Evolutionary conservation across 495 filamentous ascomycete species (phyloP).

Genomic region (Penicillium macrosclerotiorum): DNA sequence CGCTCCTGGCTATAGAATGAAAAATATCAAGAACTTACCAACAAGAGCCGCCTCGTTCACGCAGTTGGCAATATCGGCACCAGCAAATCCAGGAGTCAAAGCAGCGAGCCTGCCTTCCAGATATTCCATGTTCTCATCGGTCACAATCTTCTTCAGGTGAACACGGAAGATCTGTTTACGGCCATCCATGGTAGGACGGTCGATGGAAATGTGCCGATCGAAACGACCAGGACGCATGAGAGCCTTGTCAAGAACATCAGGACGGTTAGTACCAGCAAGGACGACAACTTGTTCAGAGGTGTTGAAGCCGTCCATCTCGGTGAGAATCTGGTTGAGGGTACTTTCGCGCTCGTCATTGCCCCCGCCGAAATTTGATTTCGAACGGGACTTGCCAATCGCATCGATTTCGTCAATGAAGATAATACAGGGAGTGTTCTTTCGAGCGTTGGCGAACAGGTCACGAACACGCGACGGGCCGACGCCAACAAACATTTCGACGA

Average conservation of each 20-base stretch:
- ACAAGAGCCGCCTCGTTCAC: slow-evolving; percentile 97
- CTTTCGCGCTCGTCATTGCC: slow-evolving; percentile 97
- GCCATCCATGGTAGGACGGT: slow-evolving; percentile 93
- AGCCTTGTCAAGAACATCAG: slow-evolving; percentile 91
- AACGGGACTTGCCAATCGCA: slow-evolving; percentile 88
- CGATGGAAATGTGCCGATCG: slow-evolving; percentile 91
- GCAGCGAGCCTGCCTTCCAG: slow-evolving; percentile 84
- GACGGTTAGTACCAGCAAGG: slow-evolving; percentile 93
- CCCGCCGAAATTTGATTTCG: slow-evolving; percentile 72
- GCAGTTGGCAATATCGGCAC: slow-evolving; percentile 97
- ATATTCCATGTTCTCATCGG: slow-evolving; percentile 81
- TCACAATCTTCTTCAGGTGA: slow-evolving; percentile 89
- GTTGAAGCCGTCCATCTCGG: slow-evolving; percentile 99
- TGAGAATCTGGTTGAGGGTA: slow-evolving; percentile 96
- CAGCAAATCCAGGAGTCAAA: slow-evolving; percentile 91
- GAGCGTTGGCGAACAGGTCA: slow-evolving; percentile 90
- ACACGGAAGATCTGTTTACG: slow-evolving; percentile 95
- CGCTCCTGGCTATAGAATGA: slow-evolving; percentile 2
- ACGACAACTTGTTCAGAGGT: slow-evolving; percentile 96
- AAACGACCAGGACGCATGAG: slow-evolving; percentile 96
- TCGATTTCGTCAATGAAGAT: slow-evolving; percentile 99
- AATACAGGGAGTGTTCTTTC: slow-evolving; percentile 96
- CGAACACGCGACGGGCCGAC: slow-evolving; percentile 93
- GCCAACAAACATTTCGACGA: slow-evolving; percentile 99
- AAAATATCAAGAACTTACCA: slow-evolving; percentile 61